These are phyloP conservation scores for Calocera cornea DNA, from an alignment of 768 basidiomycete genomes.

Conservation along the genomic window DNA sequence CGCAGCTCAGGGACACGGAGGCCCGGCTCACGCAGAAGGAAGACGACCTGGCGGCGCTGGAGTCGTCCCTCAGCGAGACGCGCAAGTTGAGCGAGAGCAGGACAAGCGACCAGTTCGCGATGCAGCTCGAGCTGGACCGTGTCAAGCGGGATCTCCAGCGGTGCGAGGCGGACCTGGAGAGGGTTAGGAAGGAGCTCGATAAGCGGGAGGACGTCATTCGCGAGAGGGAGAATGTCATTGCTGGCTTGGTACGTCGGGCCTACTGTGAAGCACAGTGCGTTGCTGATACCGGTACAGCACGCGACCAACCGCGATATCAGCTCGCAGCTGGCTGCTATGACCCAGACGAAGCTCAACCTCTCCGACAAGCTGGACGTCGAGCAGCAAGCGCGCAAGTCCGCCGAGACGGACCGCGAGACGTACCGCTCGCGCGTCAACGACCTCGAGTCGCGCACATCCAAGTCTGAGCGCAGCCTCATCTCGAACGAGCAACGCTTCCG, in stretches of 20 bases:
- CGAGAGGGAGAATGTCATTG: constrained; percentile 58
- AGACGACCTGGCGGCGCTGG: constrained; percentile 57
- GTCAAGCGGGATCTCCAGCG: constrained; percentile 71
- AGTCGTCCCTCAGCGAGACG: constrained; percentile 59
- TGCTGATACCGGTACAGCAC: constrained; percentile 28
- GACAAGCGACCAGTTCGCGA: constrained; percentile 65
- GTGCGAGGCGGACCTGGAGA: constrained; percentile 62
- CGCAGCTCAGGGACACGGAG: constrained; percentile 22
- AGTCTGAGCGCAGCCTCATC: constrained; percentile 64
- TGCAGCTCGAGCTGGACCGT: constrained; percentile 82
- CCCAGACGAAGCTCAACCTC: constrained; percentile 72
- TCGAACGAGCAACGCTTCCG: constrained; percentile 67
- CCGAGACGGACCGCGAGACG: constrained; percentile 51
- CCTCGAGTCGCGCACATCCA: constrained; percentile 64
- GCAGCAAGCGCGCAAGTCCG: constrained; percentile 40
- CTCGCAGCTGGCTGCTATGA: constrained; percentile 65
- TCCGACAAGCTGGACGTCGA: constrained; percentile 77
- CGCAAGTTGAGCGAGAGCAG: constrained; percentile 73
- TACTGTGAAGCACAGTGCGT: background rate
- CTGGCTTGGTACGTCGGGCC: constrained; percentile 37
- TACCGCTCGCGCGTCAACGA: constrained; percentile 54
- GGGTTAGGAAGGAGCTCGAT: constrained; percentile 54
- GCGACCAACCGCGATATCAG: constrained; percentile 71
- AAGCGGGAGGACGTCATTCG: constrained; percentile 50
- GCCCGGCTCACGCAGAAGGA: constrained; percentile 55